Conservation (phyloP, 306 rosid species). For the Arachis stenosperma region DNA sequence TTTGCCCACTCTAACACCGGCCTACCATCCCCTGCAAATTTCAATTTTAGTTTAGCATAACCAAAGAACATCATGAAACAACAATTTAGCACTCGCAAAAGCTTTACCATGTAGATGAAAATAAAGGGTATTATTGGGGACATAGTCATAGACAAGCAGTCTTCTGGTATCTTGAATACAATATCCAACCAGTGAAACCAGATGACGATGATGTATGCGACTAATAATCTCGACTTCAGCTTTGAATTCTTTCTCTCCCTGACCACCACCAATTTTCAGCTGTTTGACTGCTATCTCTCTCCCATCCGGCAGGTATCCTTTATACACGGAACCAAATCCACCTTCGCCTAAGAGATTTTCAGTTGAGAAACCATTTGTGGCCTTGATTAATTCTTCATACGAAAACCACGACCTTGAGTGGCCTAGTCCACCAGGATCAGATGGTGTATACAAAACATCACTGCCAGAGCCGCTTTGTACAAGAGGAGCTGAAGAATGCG, state of each 20-base stretch:
- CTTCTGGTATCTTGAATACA: conserved; percentile 74
- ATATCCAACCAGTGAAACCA: conserved; percentile 90
- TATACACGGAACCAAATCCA: conserved; percentile 90
- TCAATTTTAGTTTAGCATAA: conserved; percentile 30
- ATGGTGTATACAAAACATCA: conserved; percentile 56
- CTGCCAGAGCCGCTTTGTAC: conserved; percentile 61
- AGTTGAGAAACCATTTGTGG: conserved; percentile 75
- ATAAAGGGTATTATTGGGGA: conserved; percentile 75
- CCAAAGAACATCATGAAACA: conserved; percentile 35
- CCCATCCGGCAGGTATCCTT: conserved; percentile 84
- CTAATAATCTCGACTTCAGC: conserved; percentile 93
- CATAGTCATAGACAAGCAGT: conserved; percentile 90
- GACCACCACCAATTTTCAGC: conserved; percentile 84
- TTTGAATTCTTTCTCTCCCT: conserved; percentile 89
- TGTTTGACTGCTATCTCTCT: conserved; percentile 88
- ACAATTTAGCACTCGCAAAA: conserved; percentile 23
- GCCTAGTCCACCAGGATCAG: conserved; percentile 66
- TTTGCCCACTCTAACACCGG: conserved; percentile 76
- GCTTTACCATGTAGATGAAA: conserved; percentile 88
- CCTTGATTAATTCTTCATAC: conserved; percentile 74
- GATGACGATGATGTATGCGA: conserved; percentile 93
- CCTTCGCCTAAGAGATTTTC: conserved; percentile 90
- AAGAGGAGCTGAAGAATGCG: conserved; percentile 70
- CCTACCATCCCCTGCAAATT: conserved; percentile 56
- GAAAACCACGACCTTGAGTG: conserved; percentile 88